Conservation (phyloP, 495 filamentous ascomycete genomes). For the Rostrohypoxylon terebratum region DNA sequence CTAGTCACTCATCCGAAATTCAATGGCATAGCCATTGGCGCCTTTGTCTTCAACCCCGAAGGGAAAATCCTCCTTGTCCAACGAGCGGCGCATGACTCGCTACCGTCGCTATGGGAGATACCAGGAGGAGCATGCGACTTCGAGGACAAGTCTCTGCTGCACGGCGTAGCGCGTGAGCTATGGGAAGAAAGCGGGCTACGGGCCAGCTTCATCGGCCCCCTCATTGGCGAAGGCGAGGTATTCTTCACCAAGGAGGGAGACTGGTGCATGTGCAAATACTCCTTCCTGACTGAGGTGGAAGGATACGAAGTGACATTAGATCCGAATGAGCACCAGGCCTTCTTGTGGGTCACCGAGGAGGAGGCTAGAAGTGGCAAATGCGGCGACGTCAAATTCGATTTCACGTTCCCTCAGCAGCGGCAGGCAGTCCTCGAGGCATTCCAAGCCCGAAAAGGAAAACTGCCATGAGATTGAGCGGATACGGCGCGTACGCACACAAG, state of each 20-base stretch:
- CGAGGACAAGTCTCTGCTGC: slow-evolving; percentile 62
- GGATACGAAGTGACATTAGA: slow-evolving; percentile 53
- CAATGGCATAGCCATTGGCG: slow-evolving; percentile 48
- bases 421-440: slow-evolving; percentile 50
- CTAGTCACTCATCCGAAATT: slow-evolving; percentile 41
- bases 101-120: slow-evolving; percentile 66
- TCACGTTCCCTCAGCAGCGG: slow-evolving; percentile 49
- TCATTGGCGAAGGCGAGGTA: slow-evolving; percentile 48
- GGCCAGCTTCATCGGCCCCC: slow-evolving; percentile 51
- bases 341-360: slow-evolving; percentile 59
- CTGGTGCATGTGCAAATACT: slow-evolving; percentile 50
- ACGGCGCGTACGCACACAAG: neutral
- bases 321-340: slow-evolving; percentile 58
- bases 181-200: slow-evolving; percentile 66
- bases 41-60: slow-evolving; percentile 53
- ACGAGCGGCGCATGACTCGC: slow-evolving; percentile 62
- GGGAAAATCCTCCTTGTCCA: slow-evolving; percentile 62
- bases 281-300: slow-evolving; percentile 56
- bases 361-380: slow-evolving; percentile 50
- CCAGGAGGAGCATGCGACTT: slow-evolving; percentile 66
- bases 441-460: slow-evolving; percentile 35
- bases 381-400: slow-evolving; percentile 48
- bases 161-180: slow-evolving; percentile 64
- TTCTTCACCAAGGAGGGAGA: slow-evolving; percentile 56
- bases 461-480: slow-evolving; percentile 19